Evolutionary conservation across 148 eudicot genomes (phyloP).

Genomic region (Vaccinium vitisidaea): DNA sequence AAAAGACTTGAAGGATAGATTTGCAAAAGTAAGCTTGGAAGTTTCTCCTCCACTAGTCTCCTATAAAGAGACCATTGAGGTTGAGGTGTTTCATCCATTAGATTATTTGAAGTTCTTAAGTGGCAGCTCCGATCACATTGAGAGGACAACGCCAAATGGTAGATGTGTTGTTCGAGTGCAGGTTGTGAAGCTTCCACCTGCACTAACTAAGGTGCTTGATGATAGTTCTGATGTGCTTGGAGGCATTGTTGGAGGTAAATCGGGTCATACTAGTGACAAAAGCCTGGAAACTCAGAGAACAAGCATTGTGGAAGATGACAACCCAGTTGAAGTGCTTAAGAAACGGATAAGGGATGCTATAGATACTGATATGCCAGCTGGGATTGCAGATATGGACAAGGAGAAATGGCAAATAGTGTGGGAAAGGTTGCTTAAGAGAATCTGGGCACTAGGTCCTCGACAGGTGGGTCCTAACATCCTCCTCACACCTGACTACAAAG

Average conservation of each 20-base stretch:
- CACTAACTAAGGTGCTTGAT: conserved; percentile 72
- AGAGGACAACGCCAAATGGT: conserved; percentile 78
- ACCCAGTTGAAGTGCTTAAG: conserved; percentile 67
- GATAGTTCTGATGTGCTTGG: conserved; percentile 71
- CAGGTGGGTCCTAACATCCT: conserved; percentile 93
- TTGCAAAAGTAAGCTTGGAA: conserved; percentile 81
- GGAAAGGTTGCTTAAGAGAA: conserved; percentile 65
- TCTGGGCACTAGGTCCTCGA: conserved; percentile 89
- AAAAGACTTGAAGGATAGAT: conserved; percentile 86
- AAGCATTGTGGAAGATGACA: conserved; percentile 52
- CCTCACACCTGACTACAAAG: conserved; percentile 48
- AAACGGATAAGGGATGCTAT: conserved; percentile 67
- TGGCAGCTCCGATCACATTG: conserved; percentile 61
- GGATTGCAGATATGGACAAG: conserved; percentile 43
- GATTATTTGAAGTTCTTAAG: conserved; percentile 58
- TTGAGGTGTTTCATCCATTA: conserved; percentile 52
- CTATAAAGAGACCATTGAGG: conserved; percentile 82
- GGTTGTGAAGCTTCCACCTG: conserved; percentile 78
- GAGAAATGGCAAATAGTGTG: conserved; percentile 59
- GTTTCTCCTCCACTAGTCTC: conserved; percentile 94
- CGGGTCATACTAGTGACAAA: conserved; percentile 52
- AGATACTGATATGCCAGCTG: conserved; percentile 56
- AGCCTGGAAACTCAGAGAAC: conserved; percentile 56
- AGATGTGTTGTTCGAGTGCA: conserved; percentile 83
- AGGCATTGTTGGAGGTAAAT: conserved; percentile 73